Conservation (phyloP, 139 green algal genomes). For the Penium margaritaceum region DNA sequence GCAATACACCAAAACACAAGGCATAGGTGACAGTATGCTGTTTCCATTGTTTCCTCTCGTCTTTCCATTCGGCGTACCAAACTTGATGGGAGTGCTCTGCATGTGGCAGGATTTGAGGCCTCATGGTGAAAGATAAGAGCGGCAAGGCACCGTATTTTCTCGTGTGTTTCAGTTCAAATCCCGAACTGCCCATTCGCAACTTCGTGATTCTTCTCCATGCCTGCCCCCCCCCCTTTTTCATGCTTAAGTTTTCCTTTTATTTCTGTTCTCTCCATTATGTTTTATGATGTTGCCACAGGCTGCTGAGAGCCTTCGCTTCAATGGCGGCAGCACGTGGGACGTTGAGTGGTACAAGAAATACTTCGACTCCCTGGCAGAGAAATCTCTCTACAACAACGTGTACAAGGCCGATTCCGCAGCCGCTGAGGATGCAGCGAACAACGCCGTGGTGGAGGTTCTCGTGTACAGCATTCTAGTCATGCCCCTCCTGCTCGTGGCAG, state of each 20-base stretch:
- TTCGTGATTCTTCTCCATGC: background rate
- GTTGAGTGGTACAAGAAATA: constrained; percentile 12
- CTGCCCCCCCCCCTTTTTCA: background rate
- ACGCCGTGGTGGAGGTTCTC: no score
- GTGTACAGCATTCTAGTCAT: no score
- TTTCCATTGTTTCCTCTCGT: no score
- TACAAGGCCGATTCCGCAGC: no score
- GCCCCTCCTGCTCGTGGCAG: no score
- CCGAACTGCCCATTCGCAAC: no score
- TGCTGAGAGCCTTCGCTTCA: constrained; percentile 13
- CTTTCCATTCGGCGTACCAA: background rate
- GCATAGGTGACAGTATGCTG: no score
- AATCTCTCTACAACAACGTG: constrained; percentile 12
- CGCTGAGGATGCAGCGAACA: no score
- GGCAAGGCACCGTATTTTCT: background rate
- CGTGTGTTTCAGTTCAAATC: background rate
- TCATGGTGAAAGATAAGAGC: background rate
- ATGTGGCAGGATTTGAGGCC: background rate
- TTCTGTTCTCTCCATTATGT: background rate
- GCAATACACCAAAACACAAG: no score
- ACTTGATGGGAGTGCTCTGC: background rate
- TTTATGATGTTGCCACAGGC: constrained; percentile 6
- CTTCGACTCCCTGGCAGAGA: constrained; percentile 14
- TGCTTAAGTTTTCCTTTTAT: background rate
- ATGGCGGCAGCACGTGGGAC: constrained; percentile 11